Percentiles rank a stretch among this genome's conserved stretches.
These are phyloP conservation scores for Catenaria anguillulae DNA, from an alignment of 371 early-diverging fungal genomes.

Conservation along the genomic window DNA sequence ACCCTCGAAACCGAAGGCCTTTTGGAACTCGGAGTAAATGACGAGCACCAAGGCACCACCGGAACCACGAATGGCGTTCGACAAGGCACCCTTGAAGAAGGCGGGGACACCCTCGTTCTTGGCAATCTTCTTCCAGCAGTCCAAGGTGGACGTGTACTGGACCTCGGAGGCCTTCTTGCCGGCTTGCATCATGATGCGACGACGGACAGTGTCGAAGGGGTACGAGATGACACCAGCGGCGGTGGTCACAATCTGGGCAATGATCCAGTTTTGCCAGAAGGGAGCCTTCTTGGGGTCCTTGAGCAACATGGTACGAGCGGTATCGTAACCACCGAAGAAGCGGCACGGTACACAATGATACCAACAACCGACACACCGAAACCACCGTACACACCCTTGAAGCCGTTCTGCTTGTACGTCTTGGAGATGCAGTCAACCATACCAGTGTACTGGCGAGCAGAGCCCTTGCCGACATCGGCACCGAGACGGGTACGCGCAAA, in stretches of 20 bases:
- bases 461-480: constrained; percentile 49
- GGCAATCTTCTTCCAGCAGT: constrained; percentile 54
- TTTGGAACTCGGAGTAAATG: constrained; percentile 44
- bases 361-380: constrained; percentile 69
- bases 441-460: constrained; percentile 69
- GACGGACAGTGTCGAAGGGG: constrained; percentile 35
- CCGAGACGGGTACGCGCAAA: constrained; percentile 67
- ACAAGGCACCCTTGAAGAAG: constrained; percentile 69
- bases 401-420: constrained; percentile 54
- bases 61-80: constrained; percentile 64
- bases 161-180: constrained; percentile 52
- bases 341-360: constrained; percentile 74
- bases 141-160: constrained; percentile 51
- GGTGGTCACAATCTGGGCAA: constrained; percentile 34
- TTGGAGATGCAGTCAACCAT: constrained; percentile 45
- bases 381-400: constrained; percentile 73
- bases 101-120: constrained; percentile 51
- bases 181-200: constrained; percentile 58
- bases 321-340: constrained; percentile 75
- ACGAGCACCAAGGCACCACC: constrained; percentile 66
- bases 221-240: constrained; percentile 36
- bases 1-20: constrained; percentile 8
- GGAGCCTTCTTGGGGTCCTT: constrained; percentile 25
- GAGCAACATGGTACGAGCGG: constrained; percentile 43
- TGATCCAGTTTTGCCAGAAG: constrained; percentile 30